Conservation (phyloP, 345 rosid species). For the Hevea brasiliensis region DNA sequence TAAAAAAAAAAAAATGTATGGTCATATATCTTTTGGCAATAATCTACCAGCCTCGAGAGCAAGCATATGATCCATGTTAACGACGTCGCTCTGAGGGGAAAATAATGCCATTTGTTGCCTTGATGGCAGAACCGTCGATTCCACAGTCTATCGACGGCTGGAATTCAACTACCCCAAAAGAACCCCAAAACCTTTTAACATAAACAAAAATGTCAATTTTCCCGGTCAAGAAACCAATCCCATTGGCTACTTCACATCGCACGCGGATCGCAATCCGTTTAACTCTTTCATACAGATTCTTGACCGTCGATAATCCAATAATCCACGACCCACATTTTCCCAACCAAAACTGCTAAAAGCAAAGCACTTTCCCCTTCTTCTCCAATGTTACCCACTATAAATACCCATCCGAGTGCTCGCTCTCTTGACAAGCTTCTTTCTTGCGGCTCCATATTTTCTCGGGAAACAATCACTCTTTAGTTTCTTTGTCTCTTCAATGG, state of each 20-base stretch:
- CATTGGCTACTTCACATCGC: not conserved
- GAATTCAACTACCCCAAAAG: not conserved
- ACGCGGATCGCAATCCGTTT: conserved; percentile 32
- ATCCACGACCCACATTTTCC: conserved; percentile 1
- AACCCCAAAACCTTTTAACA: not conserved
- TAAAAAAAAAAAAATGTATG: no score
- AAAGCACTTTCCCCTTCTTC: no score
- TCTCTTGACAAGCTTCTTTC: not conserved
- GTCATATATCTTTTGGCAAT: no score
- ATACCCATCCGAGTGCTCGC: not conserved
- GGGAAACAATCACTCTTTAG: not conserved
- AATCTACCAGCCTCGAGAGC: no score
- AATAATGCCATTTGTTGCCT: no score
- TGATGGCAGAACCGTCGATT: no score
- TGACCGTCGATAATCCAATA: conserved; percentile 9
- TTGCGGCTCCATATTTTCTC: not conserved
- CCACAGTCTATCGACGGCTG: not conserved
- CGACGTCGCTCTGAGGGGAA: no score
- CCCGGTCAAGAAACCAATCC: not conserved
- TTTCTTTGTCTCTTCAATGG: conserved; percentile 5
- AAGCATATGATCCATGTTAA: no score
- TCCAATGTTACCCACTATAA: not conserved
- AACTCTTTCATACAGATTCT: not conserved
- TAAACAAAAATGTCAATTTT: not conserved
- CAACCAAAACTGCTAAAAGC: no score